A percentile compares a stretch with the other conserved stretches of the same genome.
These are phyloP conservation scores for Cucumis cinereus DNA, from an alignment of 306 rosid species.

Conservation along the genomic window DNA sequence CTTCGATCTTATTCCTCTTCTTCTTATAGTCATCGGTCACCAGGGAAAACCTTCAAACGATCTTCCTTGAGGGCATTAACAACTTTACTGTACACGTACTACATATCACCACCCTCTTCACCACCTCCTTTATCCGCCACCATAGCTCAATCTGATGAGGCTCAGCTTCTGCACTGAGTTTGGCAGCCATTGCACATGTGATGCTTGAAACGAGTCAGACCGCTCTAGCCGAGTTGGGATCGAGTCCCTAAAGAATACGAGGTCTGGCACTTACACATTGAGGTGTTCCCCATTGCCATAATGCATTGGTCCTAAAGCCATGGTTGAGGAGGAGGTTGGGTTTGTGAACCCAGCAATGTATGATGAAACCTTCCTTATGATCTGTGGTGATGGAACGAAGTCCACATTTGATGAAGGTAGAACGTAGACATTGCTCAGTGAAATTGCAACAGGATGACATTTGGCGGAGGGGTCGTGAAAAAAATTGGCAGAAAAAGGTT, in stretches of 20 bases:
- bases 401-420: slow-evolving; percentile 27
- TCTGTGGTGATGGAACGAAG: no score
- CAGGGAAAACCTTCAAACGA: no score
- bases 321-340: slow-evolving; percentile 63
- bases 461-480: no score
- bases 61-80: no score
- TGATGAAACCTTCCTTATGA: slow-evolving; percentile 44
- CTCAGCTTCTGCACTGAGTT: slow-evolving; percentile 32
- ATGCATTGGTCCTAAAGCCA: no score
- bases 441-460: slow-evolving; percentile 38
- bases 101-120: slow-evolving; percentile 37
- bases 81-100: no score
- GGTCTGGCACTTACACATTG: slow-evolving; percentile 73
- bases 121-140: slow-evolving; percentile 32
- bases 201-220: slow-evolving; percentile 56
- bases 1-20: no score
- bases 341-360: slow-evolving; percentile 64
- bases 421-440: slow-evolving; percentile 37
- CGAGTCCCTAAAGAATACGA: slow-evolving; percentile 56
- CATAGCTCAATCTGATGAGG: slow-evolving; percentile 65
- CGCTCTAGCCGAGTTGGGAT: slow-evolving; percentile 41
- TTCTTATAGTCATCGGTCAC: no score
- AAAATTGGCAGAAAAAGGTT: no score
- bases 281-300: slow-evolving; percentile 24
- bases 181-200: slow-evolving; percentile 51